Conservation (phyloP, 176 grass and related monocot species). For the Tillandsia fasciculata region DNA sequence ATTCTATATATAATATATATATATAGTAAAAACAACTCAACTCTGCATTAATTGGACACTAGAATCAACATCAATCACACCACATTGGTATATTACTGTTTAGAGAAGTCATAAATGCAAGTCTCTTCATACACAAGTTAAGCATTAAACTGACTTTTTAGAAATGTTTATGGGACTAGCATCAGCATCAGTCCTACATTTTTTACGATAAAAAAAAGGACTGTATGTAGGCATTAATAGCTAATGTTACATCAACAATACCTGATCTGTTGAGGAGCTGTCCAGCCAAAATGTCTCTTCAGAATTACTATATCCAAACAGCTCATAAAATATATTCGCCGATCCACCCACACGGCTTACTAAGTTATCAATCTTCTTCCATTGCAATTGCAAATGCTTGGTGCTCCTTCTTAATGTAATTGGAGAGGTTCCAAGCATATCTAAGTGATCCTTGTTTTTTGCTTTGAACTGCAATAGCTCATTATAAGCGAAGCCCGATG, state of each 20-base stretch:
- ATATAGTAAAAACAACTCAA: too few relatives aligned
- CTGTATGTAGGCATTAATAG: conserved; percentile 5
- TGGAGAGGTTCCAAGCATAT: conserved; percentile 6
- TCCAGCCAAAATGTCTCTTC: conserved; percentile 96
- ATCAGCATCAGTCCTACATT: too few relatives aligned
- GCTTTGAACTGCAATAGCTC: conserved; percentile 22
- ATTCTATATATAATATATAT: too few relatives aligned
- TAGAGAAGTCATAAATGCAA: too few relatives aligned
- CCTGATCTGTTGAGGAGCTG: conserved; percentile 90
- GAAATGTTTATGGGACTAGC: too few relatives aligned
- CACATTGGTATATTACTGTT: too few relatives aligned
- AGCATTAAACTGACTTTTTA: too few relatives aligned
- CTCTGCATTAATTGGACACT: too few relatives aligned
- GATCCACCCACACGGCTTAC: conserved; percentile 26
- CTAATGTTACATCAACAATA: conserved; percentile 22
- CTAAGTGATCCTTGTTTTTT: conserved; percentile 14
- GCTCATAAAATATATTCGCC: conserved; percentile 53
- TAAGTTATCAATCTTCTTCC: conserved; percentile 72
- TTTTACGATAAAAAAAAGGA: background rate
- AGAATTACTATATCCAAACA: conserved; percentile 54
- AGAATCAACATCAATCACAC: too few relatives aligned
- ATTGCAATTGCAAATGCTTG: conserved; percentile 51
- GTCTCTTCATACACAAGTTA: too few relatives aligned
- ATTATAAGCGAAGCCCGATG: conserved; percentile 14
- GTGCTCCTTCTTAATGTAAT: conserved; percentile 15